A percentile compares a stretch with the other conserved stretches of the same genome.
These are phyloP conservation scores for Aurifilum marmelostoma DNA, from an alignment of 2,329 filamentous ascomycete genomes.

Conservation along the genomic window DNA sequence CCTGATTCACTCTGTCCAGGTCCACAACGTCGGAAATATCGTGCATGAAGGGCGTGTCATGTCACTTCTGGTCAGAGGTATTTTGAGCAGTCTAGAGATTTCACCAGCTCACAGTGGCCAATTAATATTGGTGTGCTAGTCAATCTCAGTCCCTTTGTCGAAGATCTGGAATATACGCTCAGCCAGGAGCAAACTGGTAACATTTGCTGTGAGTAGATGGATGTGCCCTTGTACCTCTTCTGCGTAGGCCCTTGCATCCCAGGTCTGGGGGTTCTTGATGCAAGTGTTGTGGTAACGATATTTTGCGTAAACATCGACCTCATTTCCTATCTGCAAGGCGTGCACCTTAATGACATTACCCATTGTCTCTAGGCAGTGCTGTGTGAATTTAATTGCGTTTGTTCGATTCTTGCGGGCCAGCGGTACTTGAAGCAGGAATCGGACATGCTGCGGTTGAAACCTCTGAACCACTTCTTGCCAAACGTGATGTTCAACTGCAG, in stretches of 20 bases:
- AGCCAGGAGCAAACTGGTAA: neutral
- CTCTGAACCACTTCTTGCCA: neutral
- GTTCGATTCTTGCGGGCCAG: neutral
- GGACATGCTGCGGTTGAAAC: neutral
- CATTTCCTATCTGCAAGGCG: neutral
- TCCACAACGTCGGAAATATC: neutral
- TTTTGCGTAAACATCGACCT: neutral
- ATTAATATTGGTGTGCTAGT: neutral
- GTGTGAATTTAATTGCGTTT: neutral
- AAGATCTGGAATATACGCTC: neutral
- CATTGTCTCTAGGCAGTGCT: neutral
- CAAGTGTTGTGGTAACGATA: neutral
- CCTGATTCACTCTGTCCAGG: neutral
- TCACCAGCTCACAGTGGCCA: neutral
- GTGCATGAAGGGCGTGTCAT: neutral
- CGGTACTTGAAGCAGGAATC: neutral
- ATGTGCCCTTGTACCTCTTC: neutral
- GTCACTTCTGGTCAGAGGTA: neutral
- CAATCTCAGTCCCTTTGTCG: constrained; percentile 1
- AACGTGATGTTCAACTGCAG: neutral
- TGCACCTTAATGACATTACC: neutral
- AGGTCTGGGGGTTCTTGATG: neutral
- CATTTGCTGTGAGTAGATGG: neutral
- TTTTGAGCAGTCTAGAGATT: neutral
- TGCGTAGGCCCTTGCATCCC: neutral